Evolutionary conservation across 306 rosid genomes (phyloP), one percentile per base, ranked within the genome.

Genomic region (Malus sylvestris): DNA sequence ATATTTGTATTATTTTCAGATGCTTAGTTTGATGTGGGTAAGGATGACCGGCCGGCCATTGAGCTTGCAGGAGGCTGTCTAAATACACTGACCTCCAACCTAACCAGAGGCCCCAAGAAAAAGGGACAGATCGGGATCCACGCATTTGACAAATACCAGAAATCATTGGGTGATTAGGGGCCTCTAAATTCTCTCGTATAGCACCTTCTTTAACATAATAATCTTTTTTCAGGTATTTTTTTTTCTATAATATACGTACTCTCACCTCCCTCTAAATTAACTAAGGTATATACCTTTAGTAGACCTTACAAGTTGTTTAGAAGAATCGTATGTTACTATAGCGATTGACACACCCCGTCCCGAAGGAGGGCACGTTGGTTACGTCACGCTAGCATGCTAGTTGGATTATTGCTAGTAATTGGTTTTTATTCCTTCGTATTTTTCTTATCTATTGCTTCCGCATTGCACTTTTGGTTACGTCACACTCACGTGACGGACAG

Each of bases 51-150:
- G 40, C 67, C n/a, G 68, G 18, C 69, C 61, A 49, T 76, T 75
- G 75, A 78, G 76, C 78, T 63, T 72, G 27, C 25, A 77, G 80
- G 40, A 27, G 23, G 32, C 53, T 49, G 20, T 49, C 55, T 49
- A 57, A 78, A 80, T 67, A 83, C 45, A 60, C 68, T 66, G 91
- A 85, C 88, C 78, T 38, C 71, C 70, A 62, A 87, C 91, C 90
- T 76, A 85, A 85, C 85, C 70, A 29, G 60, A 59, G 79, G 78
- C 68, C 73, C 78, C 82, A 68, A 40, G n/a, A 66, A 46, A 9
- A 12, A 30, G 80, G 57, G 51, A 33, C 20, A 80, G 77, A 53
- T 81, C 55, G 85, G 90, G 93, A 79, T 89, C 88, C 88, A 89
- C 71, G 32, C 51, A 38, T 79, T 86, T 80, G 86, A 82, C 76